These are phyloP conservation scores for Kockiozyma suomiensis DNA, from an alignment of 805 yeast genomes.

Conservation along the genomic window DNA sequence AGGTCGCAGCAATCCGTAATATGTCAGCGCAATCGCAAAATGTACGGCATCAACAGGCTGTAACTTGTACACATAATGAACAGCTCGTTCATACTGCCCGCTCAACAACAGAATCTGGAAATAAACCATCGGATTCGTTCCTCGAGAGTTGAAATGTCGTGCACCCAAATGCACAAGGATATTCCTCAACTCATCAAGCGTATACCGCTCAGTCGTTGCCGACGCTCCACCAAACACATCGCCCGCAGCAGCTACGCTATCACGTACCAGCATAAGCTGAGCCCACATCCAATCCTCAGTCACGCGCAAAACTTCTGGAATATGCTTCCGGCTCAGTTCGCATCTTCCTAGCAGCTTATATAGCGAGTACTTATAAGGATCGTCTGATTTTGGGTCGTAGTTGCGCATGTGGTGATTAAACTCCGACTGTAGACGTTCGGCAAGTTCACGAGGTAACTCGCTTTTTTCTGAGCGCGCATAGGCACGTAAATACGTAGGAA, in stretches of 20 bases:
- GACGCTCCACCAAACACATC: constrained; percentile 25
- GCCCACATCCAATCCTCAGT: constrained; percentile 98
- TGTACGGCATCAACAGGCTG: constrained; percentile 89
- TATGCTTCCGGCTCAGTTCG: constrained; percentile 65
- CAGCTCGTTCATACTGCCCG: constrained; percentile 82
- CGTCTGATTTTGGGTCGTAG: constrained; percentile 61
- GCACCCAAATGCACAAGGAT: constrained; percentile 73
- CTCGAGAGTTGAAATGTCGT: constrained; percentile 61
- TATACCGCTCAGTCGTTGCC: constrained; percentile 48
- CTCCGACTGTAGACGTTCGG: constrained; percentile 71
- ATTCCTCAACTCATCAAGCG: constrained; percentile 72
- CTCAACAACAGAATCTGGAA: constrained; percentile 70
- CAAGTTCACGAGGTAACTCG: constrained; percentile 64
- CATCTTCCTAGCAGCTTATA: constrained; percentile 94
- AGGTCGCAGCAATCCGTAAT: constrained; percentile 67
- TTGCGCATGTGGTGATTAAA: constrained; percentile 81
- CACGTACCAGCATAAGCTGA: constrained; percentile 68
- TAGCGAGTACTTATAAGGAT: constrained; percentile 87
- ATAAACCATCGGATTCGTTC: constrained; percentile 68
- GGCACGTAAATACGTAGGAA: constrained; percentile 75
- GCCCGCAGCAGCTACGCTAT: constrained; percentile 12
- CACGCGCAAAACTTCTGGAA: constrained; percentile 70
- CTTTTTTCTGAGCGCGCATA: constrained; percentile 60
- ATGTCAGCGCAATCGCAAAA: constrained; percentile 76
- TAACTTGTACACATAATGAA: constrained; percentile 60